These are phyloP conservation scores for Limtongia smithiae DNA, from an alignment of 805 yeast species.

Conservation along the genomic window DNA sequence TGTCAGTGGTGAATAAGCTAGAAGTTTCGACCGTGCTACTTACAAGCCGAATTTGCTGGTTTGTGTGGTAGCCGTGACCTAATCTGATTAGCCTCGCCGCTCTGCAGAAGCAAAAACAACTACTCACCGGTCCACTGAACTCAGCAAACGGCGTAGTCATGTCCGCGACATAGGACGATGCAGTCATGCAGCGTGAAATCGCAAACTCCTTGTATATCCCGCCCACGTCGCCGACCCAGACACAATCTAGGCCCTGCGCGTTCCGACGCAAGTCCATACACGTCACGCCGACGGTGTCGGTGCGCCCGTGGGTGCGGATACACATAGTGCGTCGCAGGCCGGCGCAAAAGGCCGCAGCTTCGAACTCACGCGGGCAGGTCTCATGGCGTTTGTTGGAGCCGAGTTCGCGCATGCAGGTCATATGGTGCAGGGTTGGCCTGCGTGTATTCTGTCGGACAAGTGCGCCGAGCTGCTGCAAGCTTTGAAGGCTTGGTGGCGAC, in stretches of 20 bases:
- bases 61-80: conserved; percentile 16
- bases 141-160: conserved; percentile 28
- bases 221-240: conserved; percentile 18
- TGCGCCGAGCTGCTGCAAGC: too few relatives aligned
- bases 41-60: conserved; percentile 19
- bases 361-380: conserved; percentile 15
- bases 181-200: conserved; percentile 13
- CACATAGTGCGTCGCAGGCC: conserved; percentile 12
- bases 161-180: conserved; percentile 16
- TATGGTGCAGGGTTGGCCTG: too few relatives aligned
- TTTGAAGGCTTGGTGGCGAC: too few relatives aligned
- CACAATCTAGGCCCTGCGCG: conserved; percentile 6
- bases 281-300: conserved; percentile 21
- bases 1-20: neutral
- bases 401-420: too few relatives aligned
- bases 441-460: too few relatives aligned
- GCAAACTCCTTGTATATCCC: conserved; percentile 22
- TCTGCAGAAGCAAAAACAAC: neutral
- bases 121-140: conserved; percentile 20
- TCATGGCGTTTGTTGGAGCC: too few relatives aligned
- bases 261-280: conserved; percentile 17
- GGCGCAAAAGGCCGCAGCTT: conserved; percentile 7
- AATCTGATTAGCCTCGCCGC: neutral
- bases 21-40: neutral
- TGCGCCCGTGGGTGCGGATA: conserved; percentile 19